Evolutionary conservation across 2,329 filamentous ascomycete genomes (phyloP).

Genomic region (Proliferodiscus dingleyae): DNA sequence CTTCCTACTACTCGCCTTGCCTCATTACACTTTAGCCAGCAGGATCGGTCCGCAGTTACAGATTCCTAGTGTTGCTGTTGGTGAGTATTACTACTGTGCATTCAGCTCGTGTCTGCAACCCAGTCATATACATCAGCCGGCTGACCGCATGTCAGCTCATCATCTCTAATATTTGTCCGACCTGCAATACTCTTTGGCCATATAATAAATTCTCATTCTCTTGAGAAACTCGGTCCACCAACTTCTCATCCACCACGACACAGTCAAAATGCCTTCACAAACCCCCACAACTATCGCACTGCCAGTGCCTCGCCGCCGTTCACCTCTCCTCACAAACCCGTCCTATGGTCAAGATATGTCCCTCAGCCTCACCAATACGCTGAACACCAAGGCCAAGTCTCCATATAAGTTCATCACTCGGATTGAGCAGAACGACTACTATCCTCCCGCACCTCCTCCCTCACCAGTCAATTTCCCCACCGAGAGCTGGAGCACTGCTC

Average conservation of each 20-base stretch:
- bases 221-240: neutral
- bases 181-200: neutral
- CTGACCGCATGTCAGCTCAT: slow-evolving; percentile 3
- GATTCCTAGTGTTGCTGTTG: neutral
- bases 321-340: slow-evolving; percentile 31
- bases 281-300: slow-evolving; percentile 24
- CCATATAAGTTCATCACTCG: slow-evolving; percentile 21
- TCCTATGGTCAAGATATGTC: slow-evolving; percentile 26
- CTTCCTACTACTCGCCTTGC: neutral
- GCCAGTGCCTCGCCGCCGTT: slow-evolving; percentile 45
- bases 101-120: slow-evolving; percentile 12
- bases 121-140: neutral
- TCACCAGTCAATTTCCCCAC: slow-evolving; percentile 57
- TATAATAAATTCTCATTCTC: neutral
- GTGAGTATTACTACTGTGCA: neutral
- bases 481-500: slow-evolving; percentile 45
- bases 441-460: slow-evolving; percentile 60
- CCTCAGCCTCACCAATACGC: slow-evolving; percentile 22
- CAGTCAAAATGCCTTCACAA: slow-evolving; percentile 29
- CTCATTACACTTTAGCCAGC: neutral
- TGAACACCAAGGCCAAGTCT: slow-evolving; percentile 25
- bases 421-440: slow-evolving; percentile 50
- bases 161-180: neutral
- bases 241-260: slow-evolving; percentile 1
- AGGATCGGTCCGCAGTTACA: neutral